These are phyloP conservation scores for Mycena floridula DNA, from an alignment of 768 basidiomycete genomes.

Conservation along the genomic window DNA sequence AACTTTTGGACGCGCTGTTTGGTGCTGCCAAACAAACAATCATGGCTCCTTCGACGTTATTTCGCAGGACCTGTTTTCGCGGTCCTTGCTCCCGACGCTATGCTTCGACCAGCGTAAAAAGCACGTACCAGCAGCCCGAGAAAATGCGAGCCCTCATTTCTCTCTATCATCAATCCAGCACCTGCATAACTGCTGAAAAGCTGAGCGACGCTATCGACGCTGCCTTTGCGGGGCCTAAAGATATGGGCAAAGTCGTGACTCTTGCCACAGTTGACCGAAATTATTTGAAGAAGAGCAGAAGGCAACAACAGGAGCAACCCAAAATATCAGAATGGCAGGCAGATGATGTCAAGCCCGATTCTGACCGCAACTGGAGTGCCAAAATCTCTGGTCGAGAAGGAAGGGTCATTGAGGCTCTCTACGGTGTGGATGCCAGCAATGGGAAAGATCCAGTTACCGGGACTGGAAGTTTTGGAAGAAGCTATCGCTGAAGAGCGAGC, in stretches of 20 bases:
- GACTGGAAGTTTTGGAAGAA: slow-evolving; percentile 43
- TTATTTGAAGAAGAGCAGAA: slow-evolving; percentile 14
- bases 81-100: slow-evolving; percentile 11
- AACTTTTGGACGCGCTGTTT: slow-evolving; percentile 7
- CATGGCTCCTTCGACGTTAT: neutral
- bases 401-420: slow-evolving; percentile 45
- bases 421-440: slow-evolving; percentile 34
- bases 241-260: neutral
- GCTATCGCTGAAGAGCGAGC: slow-evolving; percentile 30
- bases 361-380: slow-evolving; percentile 1
- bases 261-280: slow-evolving; percentile 8
- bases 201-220: slow-evolving; percentile 59
- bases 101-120: slow-evolving; percentile 14
- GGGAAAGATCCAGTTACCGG: slow-evolving; percentile 26
- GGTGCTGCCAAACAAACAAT: neutral
- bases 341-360: neutral
- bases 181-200: slow-evolving; percentile 67
- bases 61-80: neutral
- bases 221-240: slow-evolving; percentile 38
- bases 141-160: slow-evolving; percentile 70
- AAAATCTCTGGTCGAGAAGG: slow-evolving; percentile 25
- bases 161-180: slow-evolving; percentile 71
- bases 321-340: slow-evolving; percentile 2
- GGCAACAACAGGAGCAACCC: slow-evolving; percentile 1
- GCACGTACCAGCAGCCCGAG: slow-evolving; percentile 40